These are phyloP conservation scores for Lentinula aciculospora DNA, from an alignment of 768 basidiomycete genomes.

Conservation along the genomic window DNA sequence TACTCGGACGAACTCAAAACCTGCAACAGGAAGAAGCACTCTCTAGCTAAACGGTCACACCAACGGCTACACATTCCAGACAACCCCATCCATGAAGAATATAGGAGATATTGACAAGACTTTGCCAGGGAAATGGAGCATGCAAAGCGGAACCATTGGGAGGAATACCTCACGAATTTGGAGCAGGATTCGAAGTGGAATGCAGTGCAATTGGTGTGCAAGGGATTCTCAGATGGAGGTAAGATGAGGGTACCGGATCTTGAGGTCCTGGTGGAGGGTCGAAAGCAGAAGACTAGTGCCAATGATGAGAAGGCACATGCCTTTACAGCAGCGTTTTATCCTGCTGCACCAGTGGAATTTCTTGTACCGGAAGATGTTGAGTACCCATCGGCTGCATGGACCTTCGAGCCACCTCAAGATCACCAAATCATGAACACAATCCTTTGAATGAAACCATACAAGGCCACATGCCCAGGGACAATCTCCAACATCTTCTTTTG, in stretches of 20 bases:
- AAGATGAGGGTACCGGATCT: not conserved
- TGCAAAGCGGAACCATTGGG: not conserved
- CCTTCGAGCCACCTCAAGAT: slow-evolving; percentile 1
- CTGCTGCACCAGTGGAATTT: not conserved
- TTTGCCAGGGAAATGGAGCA: not conserved
- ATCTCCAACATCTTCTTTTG: slow-evolving; percentile 12
- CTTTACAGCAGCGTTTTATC: not conserved
- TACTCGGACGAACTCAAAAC: not conserved
- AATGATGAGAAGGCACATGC: not conserved
- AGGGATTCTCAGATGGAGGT: not conserved
- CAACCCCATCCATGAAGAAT: slow-evolving; percentile 1
- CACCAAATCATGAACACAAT: slow-evolving; percentile 11
- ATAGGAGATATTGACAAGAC: not conserved
- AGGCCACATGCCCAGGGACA: slow-evolving; percentile 1
- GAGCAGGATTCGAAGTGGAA: slow-evolving; percentile 12
- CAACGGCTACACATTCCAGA: slow-evolving; percentile 14
- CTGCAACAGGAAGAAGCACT: not conserved
- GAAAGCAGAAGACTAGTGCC: not conserved
- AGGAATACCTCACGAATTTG: slow-evolving; percentile 18
- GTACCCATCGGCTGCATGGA: not conserved
- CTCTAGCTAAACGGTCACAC: not conserved
- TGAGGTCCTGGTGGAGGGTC: not conserved
- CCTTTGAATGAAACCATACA: not conserved
- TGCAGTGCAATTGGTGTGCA: not conserved
- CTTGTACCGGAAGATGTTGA: not conserved